phyloP scores from a whole-genome alignment of 2,329 filamentous ascomycete genomes.

The Pyricularia sp. region DNA sequence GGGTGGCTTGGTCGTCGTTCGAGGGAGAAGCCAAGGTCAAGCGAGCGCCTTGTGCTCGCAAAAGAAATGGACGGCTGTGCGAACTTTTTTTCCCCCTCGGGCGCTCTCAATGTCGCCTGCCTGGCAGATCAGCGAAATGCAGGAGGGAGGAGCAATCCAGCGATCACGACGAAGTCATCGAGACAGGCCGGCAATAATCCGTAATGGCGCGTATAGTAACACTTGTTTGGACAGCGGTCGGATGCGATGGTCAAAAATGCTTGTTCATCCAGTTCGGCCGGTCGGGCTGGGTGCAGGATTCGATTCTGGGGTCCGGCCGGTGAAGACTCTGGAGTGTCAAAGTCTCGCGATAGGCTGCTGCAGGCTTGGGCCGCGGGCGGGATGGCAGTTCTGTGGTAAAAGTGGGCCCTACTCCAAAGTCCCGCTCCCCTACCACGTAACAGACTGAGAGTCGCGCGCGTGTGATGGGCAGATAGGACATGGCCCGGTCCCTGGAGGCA shows the following conservation, averaged over 20 bases:
- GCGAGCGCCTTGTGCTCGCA: not conserved
- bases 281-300: not conserved
- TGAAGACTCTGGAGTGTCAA: not conserved
- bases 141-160: conserved; percentile 1
- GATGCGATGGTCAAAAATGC: not conserved
- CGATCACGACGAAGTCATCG: not conserved
- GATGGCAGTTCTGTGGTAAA: not conserved
- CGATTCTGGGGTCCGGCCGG: not conserved
- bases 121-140: conserved; percentile 1
- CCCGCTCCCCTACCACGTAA: not conserved
- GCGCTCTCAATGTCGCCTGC: not conserved
- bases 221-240: not conserved
- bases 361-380: not conserved
- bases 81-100: not conserved
- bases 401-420: not conserved
- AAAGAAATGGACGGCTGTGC: not conserved
- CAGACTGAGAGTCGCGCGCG: not conserved
- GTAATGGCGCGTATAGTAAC: not conserved
- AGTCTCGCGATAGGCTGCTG: conserved; percentile 2
- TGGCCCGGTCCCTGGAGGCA: not conserved
- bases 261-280: not conserved
- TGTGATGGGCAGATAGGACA: not conserved
- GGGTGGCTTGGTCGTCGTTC: not conserved
- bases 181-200: not conserved
- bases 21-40: not conserved